Conservation (phyloP, 106 monocot species). For the Dendrobium officinale region DNA sequence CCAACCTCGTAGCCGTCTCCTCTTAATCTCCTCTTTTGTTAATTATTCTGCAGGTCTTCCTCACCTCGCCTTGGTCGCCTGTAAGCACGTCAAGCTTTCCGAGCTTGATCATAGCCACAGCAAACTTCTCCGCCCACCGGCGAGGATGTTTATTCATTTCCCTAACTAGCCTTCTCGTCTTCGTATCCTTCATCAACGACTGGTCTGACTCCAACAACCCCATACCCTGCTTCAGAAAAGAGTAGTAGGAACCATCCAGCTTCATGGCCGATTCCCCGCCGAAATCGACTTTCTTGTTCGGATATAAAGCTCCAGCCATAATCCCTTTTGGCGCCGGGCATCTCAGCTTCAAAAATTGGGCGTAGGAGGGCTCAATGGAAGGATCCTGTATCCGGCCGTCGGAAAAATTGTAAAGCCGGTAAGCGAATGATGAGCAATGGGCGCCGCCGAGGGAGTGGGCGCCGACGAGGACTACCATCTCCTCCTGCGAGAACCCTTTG, state of each 20-base stretch:
- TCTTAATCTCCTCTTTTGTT: background rate
- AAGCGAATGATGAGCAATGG: slow-evolving; percentile 32
- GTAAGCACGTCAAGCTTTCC: slow-evolving; percentile 25
- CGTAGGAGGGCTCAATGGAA: slow-evolving; percentile 1
- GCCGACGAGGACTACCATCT: slow-evolving; percentile 42
- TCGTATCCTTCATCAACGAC: slow-evolving; percentile 8
- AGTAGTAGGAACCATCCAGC: slow-evolving; percentile 38
- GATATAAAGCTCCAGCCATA: background rate
- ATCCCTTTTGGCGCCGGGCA: slow-evolving; percentile 11
- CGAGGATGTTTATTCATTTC: background rate
- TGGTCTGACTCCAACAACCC: slow-evolving; percentile 41
- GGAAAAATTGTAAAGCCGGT: slow-evolving; percentile 23
- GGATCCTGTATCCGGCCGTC: slow-evolving; percentile 4
- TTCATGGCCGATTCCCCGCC: background rate
- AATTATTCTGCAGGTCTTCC: slow-evolving; percentile 19
- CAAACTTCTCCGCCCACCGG: slow-evolving; percentile 23
- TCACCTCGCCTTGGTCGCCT: slow-evolving; percentile 32
- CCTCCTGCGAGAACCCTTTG: slow-evolving; percentile 26
- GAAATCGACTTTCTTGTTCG: slow-evolving; percentile 1
- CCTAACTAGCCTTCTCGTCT: slow-evolving; percentile 14
- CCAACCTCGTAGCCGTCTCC: background rate
- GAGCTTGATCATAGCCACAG: slow-evolving; percentile 31
- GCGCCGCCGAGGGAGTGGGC: slow-evolving; percentile 49
- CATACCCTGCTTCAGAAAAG: slow-evolving; percentile 6
- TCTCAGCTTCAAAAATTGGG: slow-evolving; percentile 6